These are phyloP conservation scores for Stemphylium beticola DNA, from an alignment of 2,329 filamentous ascomycete genomes.

Conservation along the genomic window DNA sequence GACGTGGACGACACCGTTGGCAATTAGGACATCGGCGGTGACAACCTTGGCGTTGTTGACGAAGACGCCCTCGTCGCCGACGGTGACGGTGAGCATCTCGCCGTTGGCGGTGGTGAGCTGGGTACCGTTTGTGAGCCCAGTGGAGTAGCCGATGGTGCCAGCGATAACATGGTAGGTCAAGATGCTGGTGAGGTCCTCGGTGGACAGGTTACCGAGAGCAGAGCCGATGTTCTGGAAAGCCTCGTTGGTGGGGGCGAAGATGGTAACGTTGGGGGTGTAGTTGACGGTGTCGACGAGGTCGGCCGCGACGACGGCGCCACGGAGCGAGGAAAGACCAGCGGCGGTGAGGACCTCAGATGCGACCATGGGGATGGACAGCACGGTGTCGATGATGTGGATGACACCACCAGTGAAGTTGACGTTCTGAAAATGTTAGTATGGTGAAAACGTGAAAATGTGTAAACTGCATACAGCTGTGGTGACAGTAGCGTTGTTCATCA, in stretches of 20 bases:
- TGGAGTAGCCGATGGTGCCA: slow-evolving; percentile 61
- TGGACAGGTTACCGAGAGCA: slow-evolving; percentile 56
- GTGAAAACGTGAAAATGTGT: neutral
- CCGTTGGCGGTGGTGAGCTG: slow-evolving; percentile 48
- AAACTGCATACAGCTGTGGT: slow-evolving; percentile 53
- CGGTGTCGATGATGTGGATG: slow-evolving; percentile 55
- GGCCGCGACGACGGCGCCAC: slow-evolving; percentile 50
- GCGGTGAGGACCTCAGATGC: slow-evolving; percentile 40
- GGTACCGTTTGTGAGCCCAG: slow-evolving; percentile 51
- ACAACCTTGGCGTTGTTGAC: slow-evolving; percentile 55
- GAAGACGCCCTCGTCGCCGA: slow-evolving; percentile 46
- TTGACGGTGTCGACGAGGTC: slow-evolving; percentile 53
- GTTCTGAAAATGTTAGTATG: slow-evolving; percentile 37
- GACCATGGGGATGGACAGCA: slow-evolving; percentile 50
- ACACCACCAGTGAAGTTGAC: slow-evolving; percentile 54
- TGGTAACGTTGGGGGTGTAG: slow-evolving; percentile 59
- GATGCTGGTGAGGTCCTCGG: slow-evolving; percentile 58
- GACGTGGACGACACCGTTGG: slow-evolving; percentile 58
- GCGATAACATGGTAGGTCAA: slow-evolving; percentile 70
- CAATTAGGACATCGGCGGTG: slow-evolving; percentile 51
- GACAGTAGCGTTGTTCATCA: slow-evolving; percentile 58
- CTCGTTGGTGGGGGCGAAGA: slow-evolving; percentile 68
- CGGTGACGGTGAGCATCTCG: slow-evolving; percentile 49
- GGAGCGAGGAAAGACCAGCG: slow-evolving; percentile 49
- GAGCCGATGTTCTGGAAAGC: slow-evolving; percentile 66